Evolutionary conservation across 2,329 filamentous ascomycete genomes (phyloP), one percentile per base, ranked within the genome.

Genomic region (Fusarium sp.): DNA sequence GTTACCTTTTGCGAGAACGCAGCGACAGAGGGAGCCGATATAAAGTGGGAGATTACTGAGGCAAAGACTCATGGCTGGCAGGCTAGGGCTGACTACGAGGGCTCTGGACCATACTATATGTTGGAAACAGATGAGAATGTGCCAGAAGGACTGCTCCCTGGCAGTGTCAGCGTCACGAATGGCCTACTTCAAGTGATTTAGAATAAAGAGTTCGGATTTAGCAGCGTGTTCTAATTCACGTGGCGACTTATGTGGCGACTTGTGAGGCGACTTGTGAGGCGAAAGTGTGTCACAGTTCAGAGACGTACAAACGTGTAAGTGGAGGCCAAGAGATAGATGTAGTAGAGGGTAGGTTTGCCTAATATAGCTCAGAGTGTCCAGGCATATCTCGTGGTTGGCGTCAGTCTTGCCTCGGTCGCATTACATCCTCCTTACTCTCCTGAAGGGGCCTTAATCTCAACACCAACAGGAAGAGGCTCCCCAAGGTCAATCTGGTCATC

Each of bases 51-150:
- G 45, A 57, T 56, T 3, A 64, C 61, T 16, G 33, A 64, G 50
- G 61, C 45, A 27, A 64, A 64, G 50, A 64, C 61, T 9, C 61
- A 64, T n/a, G 61, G 61, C 13, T 64, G 61, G 61, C 61, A 64
- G 47, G 61, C 61, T 7, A 36, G 20, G 47, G 61, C 47, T 40
- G 61, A 64, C 47, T 42, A 40, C 18, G n/a, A 57, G 3, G 27
- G 38, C 18, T 60, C 65, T n/a, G 56, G 16, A 14, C 22, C 56
- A 40, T 59, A 59, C 35, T 59, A 59, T 4, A 14, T 11, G 56
- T 27, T 59, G 22, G 31, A 59, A 35, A 25, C 29, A 25, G 4
- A 36, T n/a, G n/a, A 57, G 31, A 20, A 36, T 4, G 31, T 57
- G 31, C 52, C 29, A 25, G 20, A 36, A 9, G 52, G 20, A 36